Percentiles rank a stretch among this genome's conserved stretches.
phyloP scores from a whole-genome alignment of 345 rosid genomes.

The Erucastrum elatum region DNA sequence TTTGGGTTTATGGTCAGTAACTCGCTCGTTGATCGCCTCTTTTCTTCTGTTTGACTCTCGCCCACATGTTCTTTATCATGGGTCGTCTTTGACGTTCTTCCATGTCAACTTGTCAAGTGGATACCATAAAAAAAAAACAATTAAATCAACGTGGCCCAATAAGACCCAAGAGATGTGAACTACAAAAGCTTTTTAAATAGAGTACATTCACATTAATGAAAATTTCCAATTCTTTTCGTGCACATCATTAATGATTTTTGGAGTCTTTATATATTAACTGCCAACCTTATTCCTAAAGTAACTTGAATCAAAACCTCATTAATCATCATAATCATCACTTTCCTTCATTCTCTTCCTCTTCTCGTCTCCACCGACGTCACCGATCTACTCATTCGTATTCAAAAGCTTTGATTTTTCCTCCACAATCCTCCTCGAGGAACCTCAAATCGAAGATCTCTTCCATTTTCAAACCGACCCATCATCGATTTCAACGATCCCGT shows the following conservation, averaged over 20 bases:
- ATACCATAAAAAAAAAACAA: background rate
- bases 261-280: background rate
- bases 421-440: background rate
- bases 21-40: no score
- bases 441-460: background rate
- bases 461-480: background rate
- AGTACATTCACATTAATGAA: background rate
- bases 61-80: background rate
- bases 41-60: no score
- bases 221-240: background rate
- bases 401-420: background rate
- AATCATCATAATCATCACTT: background rate
- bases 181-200: no score
- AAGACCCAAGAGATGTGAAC: background rate
- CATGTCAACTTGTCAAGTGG: background rate
- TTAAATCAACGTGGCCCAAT: background rate
- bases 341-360: background rate
- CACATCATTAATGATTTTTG: slow-evolving; percentile 4
- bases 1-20: no score
- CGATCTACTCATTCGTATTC: background rate
- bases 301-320: slow-evolving; percentile 1
- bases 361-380: slow-evolving; percentile 28
- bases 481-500: background rate
- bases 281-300: background rate
- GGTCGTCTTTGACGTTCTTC: background rate